Conservation (phyloP, 768 basidiomycete species). For the Dendrothele bispora region DNA sequence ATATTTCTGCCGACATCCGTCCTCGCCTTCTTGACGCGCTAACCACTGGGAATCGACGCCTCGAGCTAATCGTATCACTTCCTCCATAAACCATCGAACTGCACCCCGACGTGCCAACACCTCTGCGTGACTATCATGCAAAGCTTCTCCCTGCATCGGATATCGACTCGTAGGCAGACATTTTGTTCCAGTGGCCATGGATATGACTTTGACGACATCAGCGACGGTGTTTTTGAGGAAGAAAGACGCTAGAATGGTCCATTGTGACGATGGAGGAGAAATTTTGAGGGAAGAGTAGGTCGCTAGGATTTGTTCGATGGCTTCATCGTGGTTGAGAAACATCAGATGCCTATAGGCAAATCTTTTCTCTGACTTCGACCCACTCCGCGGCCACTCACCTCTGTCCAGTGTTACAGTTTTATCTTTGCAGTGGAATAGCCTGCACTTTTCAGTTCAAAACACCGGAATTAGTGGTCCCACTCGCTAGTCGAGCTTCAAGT, state of each 20-base stretch:
- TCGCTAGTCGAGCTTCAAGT: too few species aligned
- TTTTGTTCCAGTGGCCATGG: constrained; percentile 83
- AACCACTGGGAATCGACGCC: constrained; percentile 43
- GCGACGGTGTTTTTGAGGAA: constrained; percentile 28
- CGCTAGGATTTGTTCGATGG: constrained; percentile 39
- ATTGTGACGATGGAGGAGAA: constrained; percentile 54
- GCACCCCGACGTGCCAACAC: constrained; percentile 83
- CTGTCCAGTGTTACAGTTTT: too few species aligned
- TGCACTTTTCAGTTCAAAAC: too few species aligned
- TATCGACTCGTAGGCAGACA: constrained; percentile 68
- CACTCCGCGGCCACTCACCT: too few species aligned
- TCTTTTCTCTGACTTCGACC: too few species aligned
- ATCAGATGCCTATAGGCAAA: too few species aligned
- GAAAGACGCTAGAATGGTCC: constrained; percentile 67
- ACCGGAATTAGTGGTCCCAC: too few species aligned
- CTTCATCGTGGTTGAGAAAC: too few species aligned
- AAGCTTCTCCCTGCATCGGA: constrained; percentile 67
- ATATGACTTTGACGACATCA: constrained; percentile 52
- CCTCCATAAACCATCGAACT: constrained; percentile 77
- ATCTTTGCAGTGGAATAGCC: too few species aligned
- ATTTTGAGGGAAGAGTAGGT: constrained; percentile 47
- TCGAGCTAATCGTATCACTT: constrained; percentile 55
- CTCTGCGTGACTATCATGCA: constrained; percentile 93
- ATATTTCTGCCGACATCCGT: too few species aligned
- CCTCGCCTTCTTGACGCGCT: constrained; percentile 24